phyloP scores from a whole-genome alignment of 2,329 filamentous ascomycete species.

The Cladosporium sp. region DNA sequence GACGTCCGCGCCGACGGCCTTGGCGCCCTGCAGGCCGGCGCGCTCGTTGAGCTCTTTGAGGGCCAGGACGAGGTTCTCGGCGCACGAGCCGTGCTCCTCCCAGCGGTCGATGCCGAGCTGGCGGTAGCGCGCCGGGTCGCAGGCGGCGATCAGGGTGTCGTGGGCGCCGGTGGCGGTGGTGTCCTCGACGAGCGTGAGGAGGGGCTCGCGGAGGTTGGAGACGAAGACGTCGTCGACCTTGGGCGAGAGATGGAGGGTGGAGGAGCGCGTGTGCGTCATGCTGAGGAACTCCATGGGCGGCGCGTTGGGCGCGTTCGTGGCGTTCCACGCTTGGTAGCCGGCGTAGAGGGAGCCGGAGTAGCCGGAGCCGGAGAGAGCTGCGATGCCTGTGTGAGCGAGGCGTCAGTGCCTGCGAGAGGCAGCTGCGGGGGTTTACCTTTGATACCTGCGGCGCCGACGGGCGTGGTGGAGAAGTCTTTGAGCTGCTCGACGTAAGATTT shows the following conservation, averaged over 20 bases:
- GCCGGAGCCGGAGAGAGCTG: conserved; percentile 41
- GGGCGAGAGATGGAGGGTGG: conserved; percentile 37
- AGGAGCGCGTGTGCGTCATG: conserved; percentile 39
- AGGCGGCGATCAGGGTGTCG: conserved; percentile 44
- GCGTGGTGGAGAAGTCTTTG: conserved; percentile 45
- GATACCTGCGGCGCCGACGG: conserved; percentile 42
- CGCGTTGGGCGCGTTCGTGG: conserved; percentile 27
- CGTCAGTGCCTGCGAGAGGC: conserved; percentile 19
- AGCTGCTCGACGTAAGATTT: conserved; percentile 46
- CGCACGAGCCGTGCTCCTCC: conserved; percentile 42
- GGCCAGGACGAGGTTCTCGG: conserved; percentile 44
- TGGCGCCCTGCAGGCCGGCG: conserved; percentile 40
- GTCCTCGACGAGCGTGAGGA: conserved; percentile 43
- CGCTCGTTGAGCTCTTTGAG: conserved; percentile 43
- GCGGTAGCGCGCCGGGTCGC: conserved; percentile 40
- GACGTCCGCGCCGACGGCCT: conserved; percentile 42
- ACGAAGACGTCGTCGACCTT: conserved; percentile 38
- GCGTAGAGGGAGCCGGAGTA: conserved; percentile 44
- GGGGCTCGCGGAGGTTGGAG: conserved; percentile 41
- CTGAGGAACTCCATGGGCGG: conserved; percentile 43
- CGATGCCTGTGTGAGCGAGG: conserved; percentile 21
- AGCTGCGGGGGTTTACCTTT: conserved; percentile 13
- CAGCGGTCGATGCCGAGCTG: conserved; percentile 38
- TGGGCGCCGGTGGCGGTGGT: conserved; percentile 38
- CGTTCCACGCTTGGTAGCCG: conserved; percentile 43